Percentiles rank a stretch among this genome's conserved stretches.
Conservation (phyloP, 2,329 filamentous ascomycete genomes). For the Colletotrichum sp. region DNA sequence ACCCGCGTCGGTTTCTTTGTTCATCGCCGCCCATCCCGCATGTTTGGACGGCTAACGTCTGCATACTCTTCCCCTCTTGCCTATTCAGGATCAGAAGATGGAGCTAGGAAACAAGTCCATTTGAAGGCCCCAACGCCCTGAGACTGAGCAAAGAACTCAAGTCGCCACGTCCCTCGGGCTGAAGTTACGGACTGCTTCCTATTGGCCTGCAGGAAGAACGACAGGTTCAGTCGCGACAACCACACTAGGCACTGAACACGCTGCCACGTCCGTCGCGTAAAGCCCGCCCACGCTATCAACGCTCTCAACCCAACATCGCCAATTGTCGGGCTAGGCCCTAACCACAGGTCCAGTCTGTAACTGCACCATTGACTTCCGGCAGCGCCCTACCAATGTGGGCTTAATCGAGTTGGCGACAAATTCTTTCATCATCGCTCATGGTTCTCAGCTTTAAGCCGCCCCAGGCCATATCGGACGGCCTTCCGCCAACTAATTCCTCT, state of each 20-base stretch:
- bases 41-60: not conserved
- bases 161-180: not conserved
- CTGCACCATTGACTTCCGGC: not conserved
- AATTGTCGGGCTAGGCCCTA: not conserved
- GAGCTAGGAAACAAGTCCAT: not conserved
- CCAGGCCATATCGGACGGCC: not conserved
- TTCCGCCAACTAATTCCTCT: constrained; percentile 1
- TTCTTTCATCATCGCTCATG: not conserved
- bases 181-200: not conserved
- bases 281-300: not conserved
- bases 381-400: not conserved
- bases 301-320: not conserved
- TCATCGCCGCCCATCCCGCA: not conserved
- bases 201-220: not conserved
- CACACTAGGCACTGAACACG: not conserved
- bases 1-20: not conserved
- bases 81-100: not conserved
- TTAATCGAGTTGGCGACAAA: not conserved
- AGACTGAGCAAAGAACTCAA: not conserved
- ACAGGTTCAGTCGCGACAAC: not conserved
- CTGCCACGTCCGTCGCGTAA: not conserved
- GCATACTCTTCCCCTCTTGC: not conserved
- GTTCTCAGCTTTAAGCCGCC: not conserved
- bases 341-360: not conserved
- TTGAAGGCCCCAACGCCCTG: not conserved